These are phyloP conservation scores for Neurospora terricola DNA, from an alignment of 495 filamentous ascomycete species.

Conservation along the genomic window DNA sequence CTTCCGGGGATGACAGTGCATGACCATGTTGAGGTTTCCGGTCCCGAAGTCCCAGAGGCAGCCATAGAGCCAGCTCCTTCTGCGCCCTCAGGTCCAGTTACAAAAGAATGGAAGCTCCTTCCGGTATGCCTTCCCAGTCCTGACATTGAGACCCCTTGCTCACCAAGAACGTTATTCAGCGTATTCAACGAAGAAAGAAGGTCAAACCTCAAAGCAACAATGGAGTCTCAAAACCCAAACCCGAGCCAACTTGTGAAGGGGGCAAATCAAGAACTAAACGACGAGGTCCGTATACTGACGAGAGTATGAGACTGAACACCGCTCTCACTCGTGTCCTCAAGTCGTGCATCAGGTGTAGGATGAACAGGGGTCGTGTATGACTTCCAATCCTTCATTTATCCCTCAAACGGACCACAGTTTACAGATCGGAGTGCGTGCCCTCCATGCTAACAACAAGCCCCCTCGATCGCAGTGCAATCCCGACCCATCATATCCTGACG, in stretches of 20 bases:
- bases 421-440: not conserved
- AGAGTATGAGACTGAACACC: conserved; percentile 14
- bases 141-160: not conserved
- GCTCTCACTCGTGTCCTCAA: conserved; percentile 17
- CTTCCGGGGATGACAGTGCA: not conserved
- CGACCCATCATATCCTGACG: conserved; percentile 8
- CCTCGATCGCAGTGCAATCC: conserved; percentile 10
- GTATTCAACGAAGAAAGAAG: conserved; percentile 13
- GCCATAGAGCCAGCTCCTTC: not conserved
- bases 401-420: not conserved
- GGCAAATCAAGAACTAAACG: conserved; percentile 6
- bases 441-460: not conserved
- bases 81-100: not conserved
- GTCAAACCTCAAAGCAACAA: conserved; percentile 2
- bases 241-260: not conserved
- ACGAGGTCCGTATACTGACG: conserved; percentile 14
- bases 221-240: conserved; percentile 4
- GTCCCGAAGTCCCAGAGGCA: too few species aligned
- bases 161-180: not conserved
- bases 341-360: conserved; percentile 21
- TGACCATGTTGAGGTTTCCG: not conserved
- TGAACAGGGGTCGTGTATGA: conserved; percentile 17
- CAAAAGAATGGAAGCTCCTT: conserved; percentile 14
- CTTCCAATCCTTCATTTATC: not conserved
- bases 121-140: conserved; percentile 1